These are phyloP conservation scores for Penicillium vulpinum DNA, from an alignment of 2,329 filamentous ascomycete species.

Conservation along the genomic window DNA sequence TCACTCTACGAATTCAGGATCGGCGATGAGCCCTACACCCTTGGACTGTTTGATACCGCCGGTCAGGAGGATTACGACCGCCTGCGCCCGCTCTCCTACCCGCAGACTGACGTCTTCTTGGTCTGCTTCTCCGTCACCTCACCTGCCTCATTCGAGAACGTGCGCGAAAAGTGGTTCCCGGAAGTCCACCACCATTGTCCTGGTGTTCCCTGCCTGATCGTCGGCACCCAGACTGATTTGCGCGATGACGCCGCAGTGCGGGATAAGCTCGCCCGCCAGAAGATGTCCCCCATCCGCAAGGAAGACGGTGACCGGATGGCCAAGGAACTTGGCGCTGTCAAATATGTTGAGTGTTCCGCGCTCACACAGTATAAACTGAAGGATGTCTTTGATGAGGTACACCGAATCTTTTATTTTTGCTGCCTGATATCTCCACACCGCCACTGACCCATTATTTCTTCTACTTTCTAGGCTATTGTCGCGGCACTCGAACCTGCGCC, in stretches of 20 bases:
- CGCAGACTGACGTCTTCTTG: slow-evolving; percentile 97
- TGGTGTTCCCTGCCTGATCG: slow-evolving; percentile 94
- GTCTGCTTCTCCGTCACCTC: slow-evolving; percentile 99
- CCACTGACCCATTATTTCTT: slow-evolving; percentile 15
- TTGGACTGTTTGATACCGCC: slow-evolving; percentile 96
- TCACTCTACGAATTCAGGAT: slow-evolving; percentile 64
- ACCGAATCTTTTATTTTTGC: not conserved
- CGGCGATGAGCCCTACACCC: slow-evolving; percentile 95
- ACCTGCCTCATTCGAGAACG: slow-evolving; percentile 97
- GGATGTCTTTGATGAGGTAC: slow-evolving; percentile 98
- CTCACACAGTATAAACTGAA: slow-evolving; percentile 98
- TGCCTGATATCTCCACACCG: not conserved
- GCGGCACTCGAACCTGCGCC: slow-evolving; percentile 85
- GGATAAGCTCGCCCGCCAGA: slow-evolving; percentile 92
- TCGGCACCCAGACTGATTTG: slow-evolving; percentile 96
- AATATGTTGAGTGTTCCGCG: slow-evolving; percentile 98
- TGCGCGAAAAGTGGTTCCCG: slow-evolving; percentile 97
- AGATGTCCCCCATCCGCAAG: slow-evolving; percentile 88
- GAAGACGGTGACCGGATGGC: slow-evolving; percentile 96
- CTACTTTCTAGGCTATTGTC: slow-evolving; percentile 73
- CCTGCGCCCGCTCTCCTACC: slow-evolving; percentile 92
- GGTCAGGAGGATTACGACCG: slow-evolving; percentile 99
- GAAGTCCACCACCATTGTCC: slow-evolving; percentile 99
- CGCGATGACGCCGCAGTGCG: slow-evolving; percentile 82
- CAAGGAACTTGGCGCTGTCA: slow-evolving; percentile 94